A percentile compares a stretch with the other conserved stretches of the same genome.
Evolutionary conservation across 2,329 filamentous ascomycete species (phyloP).

Genomic region (Cordyceps cicadae): DNA sequence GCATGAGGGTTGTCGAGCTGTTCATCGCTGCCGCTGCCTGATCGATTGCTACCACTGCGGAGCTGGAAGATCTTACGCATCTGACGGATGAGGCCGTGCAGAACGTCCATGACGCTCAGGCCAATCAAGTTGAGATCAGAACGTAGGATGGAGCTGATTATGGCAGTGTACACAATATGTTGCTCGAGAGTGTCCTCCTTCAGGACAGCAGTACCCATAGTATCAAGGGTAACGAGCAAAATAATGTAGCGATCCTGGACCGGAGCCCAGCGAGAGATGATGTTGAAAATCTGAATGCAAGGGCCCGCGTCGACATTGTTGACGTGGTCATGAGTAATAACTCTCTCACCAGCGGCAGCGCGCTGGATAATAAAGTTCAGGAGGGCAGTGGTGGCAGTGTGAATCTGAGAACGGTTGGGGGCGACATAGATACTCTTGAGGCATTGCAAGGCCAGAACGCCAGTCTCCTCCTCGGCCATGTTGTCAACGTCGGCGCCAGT

Average conservation of each 20-base stretch:
- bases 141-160: constrained; percentile 74
- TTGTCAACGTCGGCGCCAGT: constrained; percentile 74
- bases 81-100: constrained; percentile 77
- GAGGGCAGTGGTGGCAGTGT: constrained; percentile 64
- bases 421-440: constrained; percentile 77
- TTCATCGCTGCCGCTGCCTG: constrained; percentile 26
- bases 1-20: constrained; percentile 25
- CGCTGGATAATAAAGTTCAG: constrained; percentile 65
- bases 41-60: constrained; percentile 26
- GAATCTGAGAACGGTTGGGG: constrained; percentile 74
- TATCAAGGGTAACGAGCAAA: constrained; percentile 72
- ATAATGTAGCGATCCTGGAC: constrained; percentile 94
- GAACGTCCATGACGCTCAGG: constrained; percentile 89
- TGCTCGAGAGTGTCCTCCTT: constrained; percentile 63
- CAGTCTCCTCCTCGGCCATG: constrained; percentile 81
- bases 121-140: constrained; percentile 92
- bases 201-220: constrained; percentile 58
- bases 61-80: constrained; percentile 70
- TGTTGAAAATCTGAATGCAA: constrained; percentile 73
- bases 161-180: constrained; percentile 65
- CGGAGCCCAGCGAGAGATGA: constrained; percentile 78
- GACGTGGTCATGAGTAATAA: constrained; percentile 41
- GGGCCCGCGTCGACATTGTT: constrained; percentile 52
- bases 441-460: constrained; percentile 74
- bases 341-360: constrained; percentile 41